Percentiles rank a stretch among this genome's conserved stretches.
These are phyloP conservation scores for Colletotrichum spinosum DNA, from an alignment of 2,329 filamentous ascomycete genomes.

Conservation along the genomic window DNA sequence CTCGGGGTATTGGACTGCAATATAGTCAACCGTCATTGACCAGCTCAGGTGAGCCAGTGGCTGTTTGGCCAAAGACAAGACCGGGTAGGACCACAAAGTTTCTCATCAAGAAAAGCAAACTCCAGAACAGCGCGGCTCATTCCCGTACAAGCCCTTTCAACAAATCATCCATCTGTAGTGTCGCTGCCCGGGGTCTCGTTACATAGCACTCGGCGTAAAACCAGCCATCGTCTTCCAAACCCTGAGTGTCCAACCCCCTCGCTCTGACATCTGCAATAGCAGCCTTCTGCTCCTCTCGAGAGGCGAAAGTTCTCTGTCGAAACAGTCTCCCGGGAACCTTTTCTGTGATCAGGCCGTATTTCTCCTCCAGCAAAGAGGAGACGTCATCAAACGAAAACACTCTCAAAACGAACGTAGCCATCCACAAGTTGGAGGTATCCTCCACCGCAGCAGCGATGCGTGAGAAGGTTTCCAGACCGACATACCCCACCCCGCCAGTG, in stretches of 20 bases:
- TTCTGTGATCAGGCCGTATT: constrained; percentile 14
- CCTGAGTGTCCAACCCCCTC: constrained; percentile 2
- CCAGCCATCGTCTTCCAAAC: constrained; percentile 18
- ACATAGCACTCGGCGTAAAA: constrained; percentile 29
- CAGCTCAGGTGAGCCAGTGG: no score
- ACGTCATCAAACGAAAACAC: constrained; percentile 25
- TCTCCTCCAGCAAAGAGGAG: not conserved
- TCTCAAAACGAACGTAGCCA: constrained; percentile 22
- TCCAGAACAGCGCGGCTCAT: no score
- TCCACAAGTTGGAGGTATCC: constrained; percentile 1
- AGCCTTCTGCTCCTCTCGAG: constrained; percentile 15
- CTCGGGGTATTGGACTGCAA: no score
- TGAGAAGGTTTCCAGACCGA: constrained; percentile 1
- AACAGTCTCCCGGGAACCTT: constrained; percentile 10
- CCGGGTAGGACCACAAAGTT: no score
- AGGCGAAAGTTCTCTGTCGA: constrained; percentile 17
- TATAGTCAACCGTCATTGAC: no score
- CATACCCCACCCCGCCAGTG: constrained; percentile 27
- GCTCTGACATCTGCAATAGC: constrained; percentile 11
- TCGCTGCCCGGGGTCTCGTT: constrained; percentile 1
- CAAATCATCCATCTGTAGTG: not conserved
- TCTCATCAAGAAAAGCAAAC: no score
- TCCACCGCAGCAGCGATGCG: not conserved
- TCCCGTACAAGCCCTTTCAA: not conserved
- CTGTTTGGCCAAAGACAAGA: no score